phyloP scores from a whole-genome alignment of 2,329 filamentous ascomycete species.

The Fusarium goolgardi region DNA sequence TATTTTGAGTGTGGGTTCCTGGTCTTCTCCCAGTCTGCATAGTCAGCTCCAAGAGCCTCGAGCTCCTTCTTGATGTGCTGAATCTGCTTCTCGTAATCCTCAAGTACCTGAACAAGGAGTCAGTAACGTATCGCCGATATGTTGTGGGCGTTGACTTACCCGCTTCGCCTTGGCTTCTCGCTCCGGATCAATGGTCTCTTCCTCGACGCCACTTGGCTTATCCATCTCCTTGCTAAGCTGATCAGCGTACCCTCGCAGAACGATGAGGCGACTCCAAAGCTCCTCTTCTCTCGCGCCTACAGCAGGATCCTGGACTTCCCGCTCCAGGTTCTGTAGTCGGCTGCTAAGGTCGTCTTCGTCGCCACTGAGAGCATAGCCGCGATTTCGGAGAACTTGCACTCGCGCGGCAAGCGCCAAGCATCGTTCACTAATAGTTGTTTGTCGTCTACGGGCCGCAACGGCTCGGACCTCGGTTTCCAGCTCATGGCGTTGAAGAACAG shows the following conservation, averaged over 20 bases:
- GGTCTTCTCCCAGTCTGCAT: slow-evolving; percentile 66
- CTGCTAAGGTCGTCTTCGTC: slow-evolving; percentile 83
- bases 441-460: slow-evolving; percentile 76
- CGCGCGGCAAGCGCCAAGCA: slow-evolving; percentile 80
- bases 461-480: slow-evolving; percentile 79
- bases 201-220: slow-evolving; percentile 68
- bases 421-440: slow-evolving; percentile 77
- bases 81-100: slow-evolving; percentile 85
- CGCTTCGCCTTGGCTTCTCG: slow-evolving; percentile 79
- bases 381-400: slow-evolving; percentile 82
- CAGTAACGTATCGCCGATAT: slow-evolving; percentile 18
- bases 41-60: slow-evolving; percentile 70
- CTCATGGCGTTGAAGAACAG: slow-evolving; percentile 80
- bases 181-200: slow-evolving; percentile 73
- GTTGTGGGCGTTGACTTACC: slow-evolving; percentile 58
- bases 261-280: slow-evolving; percentile 84
- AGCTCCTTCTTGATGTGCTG: slow-evolving; percentile 79
- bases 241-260: slow-evolving; percentile 77
- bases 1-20: slow-evolving; percentile 55
- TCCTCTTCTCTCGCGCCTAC: slow-evolving; percentile 82
- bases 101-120: slow-evolving; percentile 69
- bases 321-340: slow-evolving; percentile 76
- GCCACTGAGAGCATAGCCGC: slow-evolving; percentile 82
- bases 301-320: slow-evolving; percentile 77
- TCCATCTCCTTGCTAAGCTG: slow-evolving; percentile 79